phyloP scores from a whole-genome alignment of 129 eudicot genomes.

The Chrysanthemum seticuspe region DNA sequence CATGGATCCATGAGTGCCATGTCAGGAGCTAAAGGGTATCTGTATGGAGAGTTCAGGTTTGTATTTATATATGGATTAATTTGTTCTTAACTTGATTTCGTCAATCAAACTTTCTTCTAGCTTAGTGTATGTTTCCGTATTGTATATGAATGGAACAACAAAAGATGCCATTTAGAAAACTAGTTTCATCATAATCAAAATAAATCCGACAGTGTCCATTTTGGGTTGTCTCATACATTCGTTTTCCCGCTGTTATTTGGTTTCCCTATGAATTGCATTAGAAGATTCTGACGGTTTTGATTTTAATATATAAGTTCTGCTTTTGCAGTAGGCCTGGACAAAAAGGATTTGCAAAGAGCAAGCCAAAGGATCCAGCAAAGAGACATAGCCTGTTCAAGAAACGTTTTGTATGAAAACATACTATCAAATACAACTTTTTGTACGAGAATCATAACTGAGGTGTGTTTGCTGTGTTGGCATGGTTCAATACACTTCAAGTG shows the following conservation, averaged over 20 bases:
- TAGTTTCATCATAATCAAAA: too few species aligned
- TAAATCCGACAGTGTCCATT: too few species aligned
- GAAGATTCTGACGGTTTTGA: too few species aligned
- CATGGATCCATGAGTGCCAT: slow-evolving; percentile 79
- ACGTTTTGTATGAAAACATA: slow-evolving; percentile 47
- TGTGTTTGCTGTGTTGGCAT: slow-evolving; percentile 21
- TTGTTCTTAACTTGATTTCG: neutral
- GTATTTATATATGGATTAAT: neutral
- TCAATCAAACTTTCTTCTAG: neutral
- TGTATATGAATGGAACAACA: too few species aligned
- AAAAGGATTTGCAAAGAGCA: slow-evolving; percentile 43
- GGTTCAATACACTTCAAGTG: neutral
- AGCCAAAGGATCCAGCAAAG: slow-evolving; percentile 78
- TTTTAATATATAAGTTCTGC: too few species aligned
- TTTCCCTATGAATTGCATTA: too few species aligned
- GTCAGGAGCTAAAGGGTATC: slow-evolving; percentile 76
- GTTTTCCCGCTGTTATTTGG: too few species aligned
- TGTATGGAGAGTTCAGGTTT: slow-evolving; percentile 77
- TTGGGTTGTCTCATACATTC: too few species aligned
- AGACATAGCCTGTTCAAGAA: slow-evolving; percentile 71
- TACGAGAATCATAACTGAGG: neutral
- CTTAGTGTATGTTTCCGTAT: too few species aligned
- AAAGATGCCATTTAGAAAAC: too few species aligned
- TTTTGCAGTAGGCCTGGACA: slow-evolving; percentile 51
- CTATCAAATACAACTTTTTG: neutral